Evolutionary conservation across 2,329 filamentous ascomycete species (phyloP), one percentile per base, ranked within the genome.

Genomic region (Pseudogymnoascus destructans): DNA sequence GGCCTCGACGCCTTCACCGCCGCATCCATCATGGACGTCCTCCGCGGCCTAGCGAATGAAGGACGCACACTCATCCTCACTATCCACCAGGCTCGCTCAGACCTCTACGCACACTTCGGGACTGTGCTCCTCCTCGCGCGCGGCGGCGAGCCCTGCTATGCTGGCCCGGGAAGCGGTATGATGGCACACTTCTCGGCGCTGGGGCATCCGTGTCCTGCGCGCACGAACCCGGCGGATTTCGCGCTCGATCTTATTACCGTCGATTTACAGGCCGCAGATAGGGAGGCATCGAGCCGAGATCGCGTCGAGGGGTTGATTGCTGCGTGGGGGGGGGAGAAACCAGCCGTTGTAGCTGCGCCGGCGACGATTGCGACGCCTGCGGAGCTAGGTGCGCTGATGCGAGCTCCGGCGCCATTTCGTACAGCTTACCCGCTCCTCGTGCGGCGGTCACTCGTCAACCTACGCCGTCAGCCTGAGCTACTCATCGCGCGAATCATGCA

Each of bases 1-100:
- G 87, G 87, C 0, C 72, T 90, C 0, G 87, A 91, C 66, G 85
- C 86, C 0, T 90, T 90, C 64, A 90, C 86, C 0, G 86, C 87
- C 1, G 81, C 78, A 57, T 89, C 86, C 1, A 89, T 90, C 61
- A 81, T 89, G 70, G 84, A 88, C 61, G 85, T 90, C 2, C 75
- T 90, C 0, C 77, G 80, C 21, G 82, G 82, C 1, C 74, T 91
- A 2, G 85, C 86, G 0, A 79, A 81, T 19, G 86, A 90, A 70
- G 86, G 86, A 1, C 79, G 86, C 5, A 90, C 86, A 0, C 70
- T 90, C 1, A 80, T 90, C 42, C 74, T 89, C n/a, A 89, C 86
- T 0, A 88, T 90, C 33, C 87, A 90, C 59, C 87, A 90, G 68
- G 83, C 86, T 1, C 80, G 86, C 2, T 88, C 85, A 0, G 84